Evolutionary conservation across 345 rosid genomes (phyloP), one percentile per base, ranked within the genome.

Genomic region (Alliaria petiolata): DNA sequence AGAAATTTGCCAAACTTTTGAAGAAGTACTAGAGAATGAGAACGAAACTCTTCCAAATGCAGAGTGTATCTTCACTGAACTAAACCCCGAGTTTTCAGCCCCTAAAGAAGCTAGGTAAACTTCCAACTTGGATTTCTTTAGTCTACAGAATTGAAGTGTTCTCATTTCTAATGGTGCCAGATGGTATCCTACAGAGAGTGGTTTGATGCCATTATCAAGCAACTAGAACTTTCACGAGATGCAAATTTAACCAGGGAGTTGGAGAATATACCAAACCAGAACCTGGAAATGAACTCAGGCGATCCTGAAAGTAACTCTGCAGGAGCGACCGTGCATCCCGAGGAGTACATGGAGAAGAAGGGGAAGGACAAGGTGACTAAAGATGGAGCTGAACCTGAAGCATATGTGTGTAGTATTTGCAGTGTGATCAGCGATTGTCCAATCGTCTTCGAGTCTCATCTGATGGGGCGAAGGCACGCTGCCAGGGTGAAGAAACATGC

Each of bases 41-140:
- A n/a, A n/a, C n/a, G n/a, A n/a, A n/a, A n/a, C n/a, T n/a, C n/a
- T n/a, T n/a, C n/a, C n/a, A n/a, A n/a, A n/a, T n/a, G 17, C 44
- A 58, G 78, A 63, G 70, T 49, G 69, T 50, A 26, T 19, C 62
- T 75, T 52, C 59, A 40, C 49, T 55, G 81, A 85, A 78, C 38
- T 51, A 9, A 83, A 75, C 47, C 75, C 62, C 53, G 67, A 76
- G 56, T 53, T 64, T 16, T 42, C 47, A 7, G 20, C 69, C 7
- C 51, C 79, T 38, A 54, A 64, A 45, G 82, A 81, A 65, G 74
- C 52, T 62, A 77, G 89, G 92, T 86, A 73, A 71, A 17, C 15
- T 73, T 65, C 56, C 7, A 36, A 14, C 10, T 38, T 50, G 15
- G 26, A 9, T 17, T 50, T 65, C 15, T 50, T 50, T 14, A 44